phyloP scores from a whole-genome alignment of 202 grass and related monocot genomes.

The Carex arenaria region DNA sequence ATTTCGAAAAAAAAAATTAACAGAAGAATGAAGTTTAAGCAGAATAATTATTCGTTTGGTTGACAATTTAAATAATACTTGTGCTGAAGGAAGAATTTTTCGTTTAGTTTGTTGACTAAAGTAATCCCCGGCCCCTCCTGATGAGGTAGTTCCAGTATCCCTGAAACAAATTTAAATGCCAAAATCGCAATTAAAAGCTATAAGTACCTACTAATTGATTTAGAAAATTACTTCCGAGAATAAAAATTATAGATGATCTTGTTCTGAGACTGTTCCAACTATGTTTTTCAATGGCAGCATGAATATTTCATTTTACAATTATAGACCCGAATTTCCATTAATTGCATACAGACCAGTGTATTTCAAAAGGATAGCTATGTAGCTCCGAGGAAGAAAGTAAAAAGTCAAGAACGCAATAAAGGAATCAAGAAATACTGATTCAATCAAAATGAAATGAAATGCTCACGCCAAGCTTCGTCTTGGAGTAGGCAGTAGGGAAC shows the following conservation, averaged over 20 bases:
- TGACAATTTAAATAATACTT: slow-evolving; percentile 22
- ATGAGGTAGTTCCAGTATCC: slow-evolving; percentile 29
- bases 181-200: not conserved
- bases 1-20: not conserved
- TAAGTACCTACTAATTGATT: not conserved
- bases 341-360: not conserved
- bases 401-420: not conserved
- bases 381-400: slow-evolving; percentile 19
- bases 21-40: not conserved
- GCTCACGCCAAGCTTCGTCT: slow-evolving; percentile 56
- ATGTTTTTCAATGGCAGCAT: not conserved
- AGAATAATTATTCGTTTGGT: not conserved
- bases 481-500: slow-evolving; percentile 51
- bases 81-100: slow-evolving; percentile 47
- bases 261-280: not conserved
- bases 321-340: not conserved
- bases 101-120: slow-evolving; percentile 38
- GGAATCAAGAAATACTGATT: not conserved
- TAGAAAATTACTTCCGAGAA: not conserved
- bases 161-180: slow-evolving; percentile 6
- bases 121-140: slow-evolving; percentile 61
- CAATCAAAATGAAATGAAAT: not conserved
- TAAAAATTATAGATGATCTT: slow-evolving; percentile 2
- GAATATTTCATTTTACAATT: not conserved
- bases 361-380: not conserved